Percentiles rank a stretch among this genome's conserved stretches.
Conservation (phyloP, 2,329 filamentous ascomycete species). For the Diaporthe velutina region DNA sequence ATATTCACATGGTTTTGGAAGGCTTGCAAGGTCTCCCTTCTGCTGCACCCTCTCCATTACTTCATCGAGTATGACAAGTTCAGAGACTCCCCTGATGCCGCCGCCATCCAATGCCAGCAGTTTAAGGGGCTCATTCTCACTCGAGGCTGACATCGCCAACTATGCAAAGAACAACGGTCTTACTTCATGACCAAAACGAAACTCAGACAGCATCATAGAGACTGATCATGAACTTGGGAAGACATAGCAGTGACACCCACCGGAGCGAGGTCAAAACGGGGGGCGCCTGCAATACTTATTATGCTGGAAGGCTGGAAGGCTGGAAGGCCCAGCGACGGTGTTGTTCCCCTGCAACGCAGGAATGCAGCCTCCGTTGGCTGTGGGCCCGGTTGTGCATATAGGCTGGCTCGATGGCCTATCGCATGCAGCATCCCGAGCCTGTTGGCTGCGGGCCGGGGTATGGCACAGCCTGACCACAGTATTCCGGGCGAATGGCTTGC, state of each 20-base stretch:
- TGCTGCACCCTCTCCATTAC: conserved; percentile 49
- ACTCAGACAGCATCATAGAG: too few species aligned
- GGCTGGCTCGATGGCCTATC: conserved; percentile 19
- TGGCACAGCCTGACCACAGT: neutral
- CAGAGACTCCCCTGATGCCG: conserved; percentile 52
- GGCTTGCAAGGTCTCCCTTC: conserved; percentile 37
- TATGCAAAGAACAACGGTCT: too few species aligned
- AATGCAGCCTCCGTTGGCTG: conserved; percentile 16
- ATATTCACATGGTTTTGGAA: conserved; percentile 51
- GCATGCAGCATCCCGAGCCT: conserved; percentile 21
- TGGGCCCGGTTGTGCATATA: neutral
- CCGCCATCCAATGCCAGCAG: conserved; percentile 47
- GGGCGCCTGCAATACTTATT: neutral
- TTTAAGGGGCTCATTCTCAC: conserved; percentile 30
- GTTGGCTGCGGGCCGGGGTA: conserved; percentile 20
- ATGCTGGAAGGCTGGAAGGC: neutral
- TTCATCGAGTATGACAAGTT: conserved; percentile 50
- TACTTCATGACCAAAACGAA: neutral
- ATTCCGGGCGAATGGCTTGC: neutral
- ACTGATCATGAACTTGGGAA: too few species aligned
- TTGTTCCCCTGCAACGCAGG: neutral
- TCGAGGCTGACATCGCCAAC: neutral
- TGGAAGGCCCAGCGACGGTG: neutral
- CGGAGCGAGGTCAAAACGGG: neutral
- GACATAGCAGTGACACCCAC: too few species aligned